Evolutionary conservation across 768 basidiomycete genomes (phyloP).

Genomic region (Boletus barrowsii): DNA sequence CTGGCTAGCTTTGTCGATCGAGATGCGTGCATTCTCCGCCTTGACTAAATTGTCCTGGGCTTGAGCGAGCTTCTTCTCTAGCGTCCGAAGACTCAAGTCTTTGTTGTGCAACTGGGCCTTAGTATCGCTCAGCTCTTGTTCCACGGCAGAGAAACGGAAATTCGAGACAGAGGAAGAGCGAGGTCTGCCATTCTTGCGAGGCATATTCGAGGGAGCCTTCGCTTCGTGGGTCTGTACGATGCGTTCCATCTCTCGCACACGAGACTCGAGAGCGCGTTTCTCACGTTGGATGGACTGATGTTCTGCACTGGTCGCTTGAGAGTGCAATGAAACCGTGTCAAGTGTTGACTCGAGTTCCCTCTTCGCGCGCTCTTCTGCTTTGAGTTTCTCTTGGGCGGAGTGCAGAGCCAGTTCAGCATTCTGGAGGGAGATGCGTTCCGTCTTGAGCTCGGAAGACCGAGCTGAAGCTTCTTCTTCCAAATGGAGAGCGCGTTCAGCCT

Average conservation of each 20-base stretch:
- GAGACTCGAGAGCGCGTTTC: constrained; percentile 52
- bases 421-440: constrained; percentile 48
- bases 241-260: constrained; percentile 57
- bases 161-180: constrained; percentile 61
- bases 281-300: constrained; percentile 53
- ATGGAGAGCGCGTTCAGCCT: constrained; percentile 52
- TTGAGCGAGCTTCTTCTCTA: constrained; percentile 48
- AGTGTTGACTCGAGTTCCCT: constrained; percentile 57
- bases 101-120: constrained; percentile 44
- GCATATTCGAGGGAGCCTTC: constrained; percentile 30
- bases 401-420: constrained; percentile 51
- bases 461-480: constrained; percentile 51
- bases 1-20: constrained; percentile 46
- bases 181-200: constrained; percentile 38
- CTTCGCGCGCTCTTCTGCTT: constrained; percentile 45
- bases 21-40: constrained; percentile 58
- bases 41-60: constrained; percentile 48
- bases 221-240: constrained; percentile 37
- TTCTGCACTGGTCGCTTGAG: constrained; percentile 43
- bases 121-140: constrained; percentile 52
- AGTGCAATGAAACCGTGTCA: constrained; percentile 52
- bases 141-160: constrained; percentile 46
- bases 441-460: constrained; percentile 54
- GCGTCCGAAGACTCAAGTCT: constrained; percentile 40
- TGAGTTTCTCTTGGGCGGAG: constrained; percentile 49